Base-by-base conservation (phyloP, 164 flowering plant species). In the Umbilicus rupestris region DNA sequence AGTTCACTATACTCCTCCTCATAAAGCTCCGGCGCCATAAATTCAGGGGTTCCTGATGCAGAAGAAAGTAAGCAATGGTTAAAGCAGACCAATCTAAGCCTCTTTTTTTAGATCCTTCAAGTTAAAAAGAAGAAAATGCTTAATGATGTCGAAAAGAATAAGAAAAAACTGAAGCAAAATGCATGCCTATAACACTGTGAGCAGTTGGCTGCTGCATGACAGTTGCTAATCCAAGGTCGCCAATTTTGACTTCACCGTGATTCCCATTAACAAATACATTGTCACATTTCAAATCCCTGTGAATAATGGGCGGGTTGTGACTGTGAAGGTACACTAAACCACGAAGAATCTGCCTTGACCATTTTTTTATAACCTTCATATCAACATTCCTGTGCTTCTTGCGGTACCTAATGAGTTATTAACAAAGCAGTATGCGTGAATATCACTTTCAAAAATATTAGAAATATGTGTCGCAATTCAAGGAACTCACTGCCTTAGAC, bases 1-100 rank as follows among this genome's bases (percentile, higher is more conserved):
- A 82, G 77, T 62, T 80, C 83, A 69, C 80, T 73, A 49, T 84
- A 82, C 29, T 80, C 84, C 71, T 82, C 85, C 22, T 82, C 84
- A 41, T 80, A 83, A 19, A 75, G 78, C 76, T 83, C 87, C 1
- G 87, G 84, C 26, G 85, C 87, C 85, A 82, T 82, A 50, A 80
- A 84, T 64, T 84, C 85, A 68, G 85, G 82, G 28, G 88, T 82
- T 12, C 84, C 84, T 81, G 52, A 62, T 62, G 62, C 31, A 62
- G 63, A 69, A 57, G 46, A 66, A 49, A 15, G 3, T 45, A 14
- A 35, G 19, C 19, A 8, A 10, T 8, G n/a, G 12, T 35, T 33
- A 62, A 33, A 1, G n/a, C 33, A 29, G 0, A 26, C 24, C 49
- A 64, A 50, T 50, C 29, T 46, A 42, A n/a, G n/a, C 14, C 45